A percentile compares a stretch with the other conserved stretches of the same genome.
These are phyloP conservation scores for Umbelopsis sp. DNA, from an alignment of 192 early-diverging fungal species.

Conservation along the genomic window DNA sequence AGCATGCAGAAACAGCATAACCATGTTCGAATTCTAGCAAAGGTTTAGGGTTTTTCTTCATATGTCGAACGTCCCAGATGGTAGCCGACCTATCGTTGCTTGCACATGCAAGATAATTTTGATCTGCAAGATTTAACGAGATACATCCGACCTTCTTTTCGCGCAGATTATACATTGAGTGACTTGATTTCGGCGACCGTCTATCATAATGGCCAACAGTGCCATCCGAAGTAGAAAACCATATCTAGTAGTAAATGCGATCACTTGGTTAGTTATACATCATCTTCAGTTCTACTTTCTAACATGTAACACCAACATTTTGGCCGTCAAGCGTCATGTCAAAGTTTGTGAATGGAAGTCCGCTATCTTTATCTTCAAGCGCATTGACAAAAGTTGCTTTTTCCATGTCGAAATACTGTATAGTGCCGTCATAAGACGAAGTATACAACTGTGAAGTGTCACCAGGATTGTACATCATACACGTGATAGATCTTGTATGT, in stretches of 20 bases:
- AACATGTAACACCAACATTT: neutral
- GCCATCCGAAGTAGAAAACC: slow-evolving; percentile 60
- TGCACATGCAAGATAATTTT: slow-evolving; percentile 49
- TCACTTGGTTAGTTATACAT: neutral
- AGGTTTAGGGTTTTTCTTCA: slow-evolving; percentile 36
- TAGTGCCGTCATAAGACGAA: slow-evolving; percentile 62
- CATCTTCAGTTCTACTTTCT: neutral
- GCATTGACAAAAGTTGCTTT: slow-evolving; percentile 52
- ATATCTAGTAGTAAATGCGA: slow-evolving; percentile 32
- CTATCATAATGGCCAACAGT: slow-evolving; percentile 52
- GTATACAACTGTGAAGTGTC: slow-evolving; percentile 53
- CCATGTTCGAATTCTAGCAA: slow-evolving; percentile 48
- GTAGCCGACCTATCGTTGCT: slow-evolving; percentile 60
- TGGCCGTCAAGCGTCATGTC: slow-evolving; percentile 40
- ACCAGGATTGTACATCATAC: slow-evolving; percentile 49
- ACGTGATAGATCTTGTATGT: slow-evolving; percentile 51
- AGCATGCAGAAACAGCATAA: slow-evolving; percentile 62
- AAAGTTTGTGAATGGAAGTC: slow-evolving; percentile 48
- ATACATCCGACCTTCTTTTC: slow-evolving; percentile 66
- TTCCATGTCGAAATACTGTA: slow-evolving; percentile 63
- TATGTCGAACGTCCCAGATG: slow-evolving; percentile 64
- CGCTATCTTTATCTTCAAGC: slow-evolving; percentile 47
- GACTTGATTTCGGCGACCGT: slow-evolving; percentile 34
- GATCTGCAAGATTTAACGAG: slow-evolving; percentile 56
- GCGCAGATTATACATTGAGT: slow-evolving; percentile 36